Conservation (phyloP, 2,329 filamentous ascomycete genomes). For the Penicillium sp. region DNA sequence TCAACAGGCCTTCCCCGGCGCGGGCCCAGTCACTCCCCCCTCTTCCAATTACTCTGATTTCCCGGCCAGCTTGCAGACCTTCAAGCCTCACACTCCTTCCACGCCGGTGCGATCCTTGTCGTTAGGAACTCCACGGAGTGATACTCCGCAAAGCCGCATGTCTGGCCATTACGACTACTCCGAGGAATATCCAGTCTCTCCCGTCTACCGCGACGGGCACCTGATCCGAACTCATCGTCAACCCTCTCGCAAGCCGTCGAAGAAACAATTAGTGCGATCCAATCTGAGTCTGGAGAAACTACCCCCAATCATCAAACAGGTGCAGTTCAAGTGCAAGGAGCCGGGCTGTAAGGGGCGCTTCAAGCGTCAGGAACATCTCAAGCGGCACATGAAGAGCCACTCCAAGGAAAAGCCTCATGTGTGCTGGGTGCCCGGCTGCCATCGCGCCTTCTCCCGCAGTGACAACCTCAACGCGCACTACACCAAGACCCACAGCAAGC, state of each 20-base stretch:
- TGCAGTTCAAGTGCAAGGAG: constrained; percentile 39
- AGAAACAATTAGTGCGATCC: constrained; percentile 25
- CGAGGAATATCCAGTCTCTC: constrained; percentile 32
- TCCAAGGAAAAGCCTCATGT: constrained; percentile 41
- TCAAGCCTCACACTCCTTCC: constrained; percentile 33
- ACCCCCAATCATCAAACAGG: constrained; percentile 36
- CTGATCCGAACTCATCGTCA: constrained; percentile 28
- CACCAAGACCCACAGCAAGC: constrained; percentile 44
- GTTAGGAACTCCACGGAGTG: constrained; percentile 29
- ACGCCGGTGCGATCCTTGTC: constrained; percentile 34
- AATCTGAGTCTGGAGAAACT: constrained; percentile 33
- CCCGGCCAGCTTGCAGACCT: constrained; percentile 27
- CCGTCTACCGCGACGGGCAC: constrained; percentile 26
- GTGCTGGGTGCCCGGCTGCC: constrained; percentile 42
- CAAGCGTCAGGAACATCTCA: constrained; percentile 46
- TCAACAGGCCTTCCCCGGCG: constrained; percentile 27
- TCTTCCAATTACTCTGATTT: constrained; percentile 34
- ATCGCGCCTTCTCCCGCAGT: constrained; percentile 38
- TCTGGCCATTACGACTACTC: constrained; percentile 32
- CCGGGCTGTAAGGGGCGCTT: constrained; percentile 43
- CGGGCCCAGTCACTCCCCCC: constrained; percentile 33
- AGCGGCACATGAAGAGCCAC: constrained; percentile 45
- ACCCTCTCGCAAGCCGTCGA: constrained; percentile 31
- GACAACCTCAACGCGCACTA: constrained; percentile 44
- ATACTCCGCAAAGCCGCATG: constrained; percentile 32